phyloP scores from a whole-genome alignment of 2,329 filamentous ascomycete genomes.

The Amauroascus verrucosus region DNA sequence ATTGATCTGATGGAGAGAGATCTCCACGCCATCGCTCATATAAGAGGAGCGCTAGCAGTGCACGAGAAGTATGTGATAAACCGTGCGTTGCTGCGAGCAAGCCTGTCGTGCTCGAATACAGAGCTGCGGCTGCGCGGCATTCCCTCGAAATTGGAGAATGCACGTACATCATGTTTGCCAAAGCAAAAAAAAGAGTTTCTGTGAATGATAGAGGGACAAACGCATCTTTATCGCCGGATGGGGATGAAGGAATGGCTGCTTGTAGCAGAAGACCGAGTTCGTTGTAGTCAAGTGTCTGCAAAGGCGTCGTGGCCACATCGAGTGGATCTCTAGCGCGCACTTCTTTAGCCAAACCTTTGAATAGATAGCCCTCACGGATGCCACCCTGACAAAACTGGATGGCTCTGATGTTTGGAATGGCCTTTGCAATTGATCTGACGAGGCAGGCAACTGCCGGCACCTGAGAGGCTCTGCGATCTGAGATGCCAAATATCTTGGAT shows the following conservation, averaged over 20 bases:
- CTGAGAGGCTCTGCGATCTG: constrained; percentile 65
- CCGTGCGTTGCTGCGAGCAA: constrained; percentile 60
- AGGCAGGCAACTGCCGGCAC: constrained; percentile 76
- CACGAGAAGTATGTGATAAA: constrained; percentile 60
- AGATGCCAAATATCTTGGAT: constrained; percentile 57
- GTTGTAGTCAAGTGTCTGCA: constrained; percentile 39
- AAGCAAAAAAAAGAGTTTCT: constrained; percentile 42
- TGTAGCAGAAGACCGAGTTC: constrained; percentile 42
- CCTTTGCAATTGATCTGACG: constrained; percentile 60
- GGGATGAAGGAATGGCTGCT: constrained; percentile 35
- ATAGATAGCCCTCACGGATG: constrained; percentile 73
- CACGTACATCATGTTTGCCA: constrained; percentile 50
- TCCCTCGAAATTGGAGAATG: constrained; percentile 45
- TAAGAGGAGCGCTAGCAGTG: constrained; percentile 59
- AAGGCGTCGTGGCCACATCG: constrained; percentile 48
- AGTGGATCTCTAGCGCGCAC: constrained; percentile 59
- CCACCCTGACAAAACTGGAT: constrained; percentile 82
- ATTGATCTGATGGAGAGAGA: constrained; percentile 48
- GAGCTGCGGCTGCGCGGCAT: constrained; percentile 52
- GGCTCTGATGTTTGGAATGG: constrained; percentile 58
- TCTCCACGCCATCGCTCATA: constrained; percentile 65
- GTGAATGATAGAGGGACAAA: constrained; percentile 36
- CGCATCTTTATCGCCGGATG: constrained; percentile 18
- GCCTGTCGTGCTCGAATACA: constrained; percentile 63
- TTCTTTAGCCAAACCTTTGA: constrained; percentile 53